Evolutionary conservation across 306 rosid species (phyloP), one percentile per base, ranked within the genome.

Genomic region (Datisca glomerata): DNA sequence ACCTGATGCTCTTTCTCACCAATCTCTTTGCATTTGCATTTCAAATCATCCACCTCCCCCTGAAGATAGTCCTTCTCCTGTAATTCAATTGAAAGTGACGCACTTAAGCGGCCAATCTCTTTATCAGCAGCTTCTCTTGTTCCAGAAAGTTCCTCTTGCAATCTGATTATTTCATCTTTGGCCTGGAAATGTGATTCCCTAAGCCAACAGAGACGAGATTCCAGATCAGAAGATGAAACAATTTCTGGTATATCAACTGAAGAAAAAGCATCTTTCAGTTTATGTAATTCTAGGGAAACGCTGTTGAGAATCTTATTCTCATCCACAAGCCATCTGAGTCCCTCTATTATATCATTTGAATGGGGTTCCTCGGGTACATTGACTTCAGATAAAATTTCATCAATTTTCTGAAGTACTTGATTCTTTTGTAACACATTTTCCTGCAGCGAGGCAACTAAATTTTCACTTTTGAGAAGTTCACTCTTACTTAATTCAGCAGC

Each of bases 171-270:
- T 47, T 67, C 70, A 45, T 77, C 46, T 44, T 25, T 65, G 58
- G 69, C 81, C 67, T 46, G 77, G 24, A 49, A 55, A 59, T 66
- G 75, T 50, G 84, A 72, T 54, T 78, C 81, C 57, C 45, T 47
- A 36, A 91, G 75, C 93, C 95, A 84, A 50, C 48, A 53, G 48
- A 78, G 57, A 71, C 53, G 93, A 64, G 78, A 73, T 69, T 61
- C 80, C 71, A 80, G 62, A 60, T 62, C 75, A 43, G 71, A 73
- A 45, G 78, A 75, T 44, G 81, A 69, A 60, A 84, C 56, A 34
- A 68, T 33, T 63, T 80, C 86, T 13, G 94, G 98, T 28, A 78
- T 67, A 60, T 73, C 77, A 41, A 64, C 38, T 3, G 47, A 64
- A 56, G 77, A 61, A 7, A 75, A 45, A 53, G 66, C 61, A 59